Conservation (phyloP, 1,284 basidiomycete genomes). For the Xanthoconium separans region DNA sequence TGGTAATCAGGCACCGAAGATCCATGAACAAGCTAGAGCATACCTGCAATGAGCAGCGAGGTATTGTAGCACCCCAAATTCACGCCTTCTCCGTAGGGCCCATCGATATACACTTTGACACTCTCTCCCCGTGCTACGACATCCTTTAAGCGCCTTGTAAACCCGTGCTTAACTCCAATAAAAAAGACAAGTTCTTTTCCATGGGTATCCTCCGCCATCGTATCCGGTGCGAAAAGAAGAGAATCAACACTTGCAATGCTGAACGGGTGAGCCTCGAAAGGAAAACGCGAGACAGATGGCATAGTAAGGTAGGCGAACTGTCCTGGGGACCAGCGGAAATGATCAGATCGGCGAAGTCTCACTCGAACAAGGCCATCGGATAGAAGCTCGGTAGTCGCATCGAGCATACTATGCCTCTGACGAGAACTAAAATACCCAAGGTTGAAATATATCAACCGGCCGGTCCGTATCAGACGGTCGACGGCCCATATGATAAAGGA, state of each 20-base stretch:
- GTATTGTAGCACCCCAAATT: constrained; percentile 32
- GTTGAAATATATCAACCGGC: constrained; percentile 54
- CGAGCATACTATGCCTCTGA: constrained; percentile 11
- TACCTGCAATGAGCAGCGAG: constrained; percentile 37
- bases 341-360: constrained; percentile 10
- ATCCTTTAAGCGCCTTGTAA: constrained; percentile 36
- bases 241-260: constrained; percentile 46
- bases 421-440: constrained; percentile 17
- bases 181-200: constrained; percentile 45
- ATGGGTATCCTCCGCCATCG: constrained; percentile 7
- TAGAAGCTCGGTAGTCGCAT: constrained; percentile 18
- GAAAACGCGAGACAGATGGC: constrained; percentile 39
- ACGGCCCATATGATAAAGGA: constrained; percentile 60
- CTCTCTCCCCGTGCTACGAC: constrained; percentile 21
- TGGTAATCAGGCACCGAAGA: neutral
- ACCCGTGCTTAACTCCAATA: constrained; percentile 44
- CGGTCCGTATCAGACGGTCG: constrained; percentile 52
- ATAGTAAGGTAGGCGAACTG: constrained; percentile 50
- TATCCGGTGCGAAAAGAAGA: constrained; percentile 8
- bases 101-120: constrained; percentile 39
- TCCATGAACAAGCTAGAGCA: neutral
- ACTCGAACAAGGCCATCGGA: constrained; percentile 16
- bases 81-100: constrained; percentile 40
- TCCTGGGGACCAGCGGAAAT: constrained; percentile 37
- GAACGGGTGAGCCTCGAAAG: constrained; percentile 52